Evolutionary conservation across 1,139 yeast species (phyloP).

Genomic region (Pichia terricola): DNA sequence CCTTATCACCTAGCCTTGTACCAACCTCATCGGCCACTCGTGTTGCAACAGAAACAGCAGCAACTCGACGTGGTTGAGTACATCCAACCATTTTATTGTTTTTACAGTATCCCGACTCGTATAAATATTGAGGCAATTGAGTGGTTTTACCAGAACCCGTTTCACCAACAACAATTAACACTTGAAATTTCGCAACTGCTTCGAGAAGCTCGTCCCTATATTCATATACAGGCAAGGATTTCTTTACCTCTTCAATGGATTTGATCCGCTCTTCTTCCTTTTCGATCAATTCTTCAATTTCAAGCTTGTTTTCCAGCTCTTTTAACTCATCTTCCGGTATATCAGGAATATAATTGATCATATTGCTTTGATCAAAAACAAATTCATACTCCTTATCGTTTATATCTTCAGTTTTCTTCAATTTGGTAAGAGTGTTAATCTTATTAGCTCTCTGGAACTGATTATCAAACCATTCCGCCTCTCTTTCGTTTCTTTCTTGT

Average conservation of each 20-base stretch:
- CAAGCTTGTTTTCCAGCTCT: constrained; percentile 14
- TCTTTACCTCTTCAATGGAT: constrained; percentile 39
- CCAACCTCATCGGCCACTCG: constrained; percentile 88
- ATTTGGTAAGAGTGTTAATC: constrained; percentile 13
- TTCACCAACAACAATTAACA: constrained; percentile 85
- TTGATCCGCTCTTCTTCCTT: constrained; percentile 34
- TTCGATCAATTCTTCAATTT: constrained; percentile 28
- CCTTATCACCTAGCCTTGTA: constrained; percentile 60
- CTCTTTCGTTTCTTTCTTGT: constrained; percentile 19
- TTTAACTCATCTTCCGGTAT: constrained; percentile 30
- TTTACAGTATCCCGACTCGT: constrained; percentile 68
- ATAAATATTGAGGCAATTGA: constrained; percentile 80
- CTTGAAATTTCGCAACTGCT: constrained; percentile 56
- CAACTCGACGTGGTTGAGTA: constrained; percentile 94
- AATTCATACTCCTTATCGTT: constrained; percentile 49
- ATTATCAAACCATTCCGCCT: constrained; percentile 55
- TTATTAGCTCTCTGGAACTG: constrained; percentile 45
- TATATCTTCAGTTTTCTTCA: constrained; percentile 20
- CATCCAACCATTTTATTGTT: constrained; percentile 59
- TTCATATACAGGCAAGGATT: constrained; percentile 67
- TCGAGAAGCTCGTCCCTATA: constrained; percentile 55
- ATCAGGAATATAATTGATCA: constrained; percentile 54
- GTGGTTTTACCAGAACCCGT: constrained; percentile 98
- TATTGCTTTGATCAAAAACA: constrained; percentile 54
- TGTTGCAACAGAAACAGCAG: constrained; percentile 87